Conservation (phyloP, 1,284 basidiomycete genomes). For the Cutaneotrichosporon sp. region DNA sequence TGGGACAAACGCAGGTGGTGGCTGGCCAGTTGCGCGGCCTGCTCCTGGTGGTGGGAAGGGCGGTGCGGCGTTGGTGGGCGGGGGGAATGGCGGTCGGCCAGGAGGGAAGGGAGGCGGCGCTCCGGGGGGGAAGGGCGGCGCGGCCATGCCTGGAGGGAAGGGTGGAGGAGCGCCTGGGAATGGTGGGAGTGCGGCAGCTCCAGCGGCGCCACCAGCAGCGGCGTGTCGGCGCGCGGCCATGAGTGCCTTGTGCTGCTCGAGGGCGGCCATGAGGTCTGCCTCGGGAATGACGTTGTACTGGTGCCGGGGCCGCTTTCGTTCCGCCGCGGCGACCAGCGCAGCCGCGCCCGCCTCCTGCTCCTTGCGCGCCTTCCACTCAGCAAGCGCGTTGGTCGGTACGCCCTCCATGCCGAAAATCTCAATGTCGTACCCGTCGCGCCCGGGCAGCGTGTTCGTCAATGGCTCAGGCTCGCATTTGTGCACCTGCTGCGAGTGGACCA, state of each 20-base stretch:
- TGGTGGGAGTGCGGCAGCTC: slow-evolving; percentile 52
- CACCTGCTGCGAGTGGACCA: slow-evolving; percentile 98
- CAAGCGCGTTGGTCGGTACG: slow-evolving; percentile 86
- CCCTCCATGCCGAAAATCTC: slow-evolving; percentile 99
- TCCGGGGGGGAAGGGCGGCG: slow-evolving; percentile 16
- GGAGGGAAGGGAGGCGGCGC: slow-evolving; percentile 4
- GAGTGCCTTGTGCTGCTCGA: slow-evolving; percentile 83
- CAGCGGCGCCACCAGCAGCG: slow-evolving; percentile 9
- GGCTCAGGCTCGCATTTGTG: slow-evolving; percentile 96
- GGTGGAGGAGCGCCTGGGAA: slow-evolving; percentile 52
- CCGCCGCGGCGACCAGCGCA: slow-evolving; percentile 66
- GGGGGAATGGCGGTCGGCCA: slow-evolving; percentile 4
- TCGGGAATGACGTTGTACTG: slow-evolving; percentile 75
- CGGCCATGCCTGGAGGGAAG: slow-evolving; percentile 33
- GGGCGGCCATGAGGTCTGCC: slow-evolving; percentile 75
- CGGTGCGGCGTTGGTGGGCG: slow-evolving; percentile 23
- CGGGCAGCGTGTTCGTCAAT: slow-evolving; percentile 95
- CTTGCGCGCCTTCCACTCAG: slow-evolving; percentile 89
- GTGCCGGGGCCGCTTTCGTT: slow-evolving; percentile 70
- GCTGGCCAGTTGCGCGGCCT: slow-evolving; percentile 12
- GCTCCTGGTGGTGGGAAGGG: slow-evolving; percentile 33
- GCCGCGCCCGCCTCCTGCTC: slow-evolving; percentile 80
- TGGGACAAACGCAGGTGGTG: slow-evolving; percentile 27
- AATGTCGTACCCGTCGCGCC: slow-evolving; percentile 94
- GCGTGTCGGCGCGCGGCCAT: slow-evolving; percentile 62